phyloP scores from a whole-genome alignment of 129 eudicot genomes.

The Erigeron canadensis region DNA sequence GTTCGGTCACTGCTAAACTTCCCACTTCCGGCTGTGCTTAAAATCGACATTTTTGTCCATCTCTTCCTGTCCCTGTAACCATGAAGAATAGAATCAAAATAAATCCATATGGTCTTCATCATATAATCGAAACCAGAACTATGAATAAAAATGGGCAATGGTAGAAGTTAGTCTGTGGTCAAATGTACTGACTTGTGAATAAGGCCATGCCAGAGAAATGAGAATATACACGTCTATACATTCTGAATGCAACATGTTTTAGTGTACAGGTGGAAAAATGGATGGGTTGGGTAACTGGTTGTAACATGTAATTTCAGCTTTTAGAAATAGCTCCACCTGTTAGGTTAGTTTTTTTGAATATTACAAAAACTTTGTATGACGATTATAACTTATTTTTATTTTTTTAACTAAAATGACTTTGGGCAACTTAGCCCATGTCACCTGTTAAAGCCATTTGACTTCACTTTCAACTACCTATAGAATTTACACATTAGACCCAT shows the following conservation, averaged over 20 bases:
- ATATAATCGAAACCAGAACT: not conserved
- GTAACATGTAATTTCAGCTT: not conserved
- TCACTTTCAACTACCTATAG: not conserved
- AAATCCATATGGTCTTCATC: not conserved
- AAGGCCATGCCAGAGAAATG: not conserved
- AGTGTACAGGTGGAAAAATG: not conserved
- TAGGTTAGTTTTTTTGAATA: not conserved
- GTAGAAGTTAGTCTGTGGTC: not conserved
- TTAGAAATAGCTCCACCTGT: not conserved
- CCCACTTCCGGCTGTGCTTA: slow-evolving; percentile 98
- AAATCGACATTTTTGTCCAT: slow-evolving; percentile 94
- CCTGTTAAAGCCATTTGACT: not conserved
- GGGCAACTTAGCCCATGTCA: not conserved
- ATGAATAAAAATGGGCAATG: not conserved
- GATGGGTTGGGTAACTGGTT: not conserved
- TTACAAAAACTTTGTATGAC: too few species aligned
- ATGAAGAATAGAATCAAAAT: not conserved
- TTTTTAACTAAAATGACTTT: not conserved
- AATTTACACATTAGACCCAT: not conserved
- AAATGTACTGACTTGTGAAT: not conserved
- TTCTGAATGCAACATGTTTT: not conserved
- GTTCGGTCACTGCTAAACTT: slow-evolving; percentile 98
- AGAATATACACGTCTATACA: not conserved
- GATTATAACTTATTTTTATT: not conserved
- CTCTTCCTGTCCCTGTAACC: slow-evolving; percentile 80